Evolutionary conservation across 2,329 filamentous ascomycete genomes (phyloP).

Genomic region (Neofusicoccum laricinum): DNA sequence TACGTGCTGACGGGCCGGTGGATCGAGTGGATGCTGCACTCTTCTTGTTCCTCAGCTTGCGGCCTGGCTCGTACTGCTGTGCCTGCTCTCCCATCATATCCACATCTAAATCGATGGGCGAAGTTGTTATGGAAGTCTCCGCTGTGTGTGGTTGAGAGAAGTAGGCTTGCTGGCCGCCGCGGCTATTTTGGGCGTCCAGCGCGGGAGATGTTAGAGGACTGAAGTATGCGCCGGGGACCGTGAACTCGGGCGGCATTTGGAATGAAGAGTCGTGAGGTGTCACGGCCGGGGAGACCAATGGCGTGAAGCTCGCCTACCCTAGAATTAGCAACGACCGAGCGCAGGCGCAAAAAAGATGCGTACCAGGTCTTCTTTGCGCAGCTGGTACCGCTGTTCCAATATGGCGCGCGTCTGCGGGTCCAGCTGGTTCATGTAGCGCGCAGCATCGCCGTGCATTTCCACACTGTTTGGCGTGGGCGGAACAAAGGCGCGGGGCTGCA

Average conservation of each 20-base stretch:
- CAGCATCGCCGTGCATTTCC: constrained; percentile 64
- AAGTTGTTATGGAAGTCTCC: constrained; percentile 48
- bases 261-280: constrained; percentile 75
- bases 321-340: not conserved
- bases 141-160: constrained; percentile 25
- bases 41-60: constrained; percentile 47
- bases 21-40: constrained; percentile 40
- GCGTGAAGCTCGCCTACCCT: constrained; percentile 69
- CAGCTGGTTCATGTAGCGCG: constrained; percentile 56
- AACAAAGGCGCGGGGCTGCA: constrained; percentile 39
- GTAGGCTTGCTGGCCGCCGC: constrained; percentile 33
- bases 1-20: constrained; percentile 42
- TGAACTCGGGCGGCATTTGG: constrained; percentile 52
- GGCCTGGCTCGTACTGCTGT: constrained; percentile 28
- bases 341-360: constrained; percentile 30
- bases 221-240: constrained; percentile 71
- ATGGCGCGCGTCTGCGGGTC: constrained; percentile 58
- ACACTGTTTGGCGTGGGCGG: constrained; percentile 80
- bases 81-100: constrained; percentile 41
- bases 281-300: constrained; percentile 78
- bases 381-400: constrained; percentile 63
- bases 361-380: constrained; percentile 67
- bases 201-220: constrained; percentile 81
- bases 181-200: constrained; percentile 65
- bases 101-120: constrained; percentile 46